A percentile compares a stretch with the other conserved stretches of the same genome.
Conservation (phyloP, 148 eudicot species). For the Amaranthus cruentus region DNA sequence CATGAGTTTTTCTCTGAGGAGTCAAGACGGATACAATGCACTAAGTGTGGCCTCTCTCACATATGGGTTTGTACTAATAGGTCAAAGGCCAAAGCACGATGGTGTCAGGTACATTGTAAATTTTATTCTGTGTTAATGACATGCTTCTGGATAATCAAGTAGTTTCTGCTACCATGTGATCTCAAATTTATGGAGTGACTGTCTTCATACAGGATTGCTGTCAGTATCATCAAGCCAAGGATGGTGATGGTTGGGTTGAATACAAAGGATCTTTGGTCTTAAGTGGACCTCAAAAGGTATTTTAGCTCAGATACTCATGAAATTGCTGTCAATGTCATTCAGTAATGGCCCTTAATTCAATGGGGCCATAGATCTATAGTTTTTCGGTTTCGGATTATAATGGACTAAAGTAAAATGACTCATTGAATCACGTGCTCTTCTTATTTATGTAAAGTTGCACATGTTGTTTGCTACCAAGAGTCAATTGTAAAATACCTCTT, state of each 20-base stretch:
- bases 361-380: no score
- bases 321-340: no score
- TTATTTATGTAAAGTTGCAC: no score
- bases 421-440: no score
- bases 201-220: constrained; percentile 68
- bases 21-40: constrained; percentile 96
- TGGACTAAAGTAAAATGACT: no score
- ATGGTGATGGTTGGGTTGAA: constrained; percentile 99
- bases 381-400: no score
- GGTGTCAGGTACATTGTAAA: constrained; percentile 80
- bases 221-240: constrained; percentile 98
- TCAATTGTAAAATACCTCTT: no score
- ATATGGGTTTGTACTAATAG: constrained; percentile 97
- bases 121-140: constrained; percentile 3
- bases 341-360: no score
- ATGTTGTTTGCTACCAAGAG: no score
- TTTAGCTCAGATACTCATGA: neutral
- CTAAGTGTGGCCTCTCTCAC: constrained; percentile 91
- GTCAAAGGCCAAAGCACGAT: constrained; percentile 84
- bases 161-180: neutral
- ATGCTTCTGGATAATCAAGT: neutral
- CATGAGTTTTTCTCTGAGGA: constrained; percentile 82
- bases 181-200: neutral
- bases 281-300: constrained; percentile 62
- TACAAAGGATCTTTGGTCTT: constrained; percentile 67